Conservation (phyloP, 176 grass and related monocot species). For the Calamus simplicifolius region DNA sequence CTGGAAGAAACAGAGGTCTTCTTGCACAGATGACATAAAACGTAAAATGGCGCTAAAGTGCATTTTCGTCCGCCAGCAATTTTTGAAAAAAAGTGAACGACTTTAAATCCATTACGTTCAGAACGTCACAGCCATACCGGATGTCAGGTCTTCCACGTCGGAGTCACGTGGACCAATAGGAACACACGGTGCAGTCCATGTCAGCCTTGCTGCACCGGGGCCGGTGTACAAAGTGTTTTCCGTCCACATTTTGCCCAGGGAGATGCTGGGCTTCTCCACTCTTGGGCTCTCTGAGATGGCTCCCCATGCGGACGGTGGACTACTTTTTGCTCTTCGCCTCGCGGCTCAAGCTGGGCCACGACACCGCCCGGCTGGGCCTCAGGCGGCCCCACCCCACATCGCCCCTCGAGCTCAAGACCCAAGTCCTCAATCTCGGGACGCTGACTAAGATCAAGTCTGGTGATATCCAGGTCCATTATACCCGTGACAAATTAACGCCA, state of each 20-base stretch:
- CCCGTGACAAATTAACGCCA: conserved; percentile 5
- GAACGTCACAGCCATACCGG: no score
- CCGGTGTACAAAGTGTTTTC: no score
- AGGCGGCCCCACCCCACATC: conserved; percentile 60
- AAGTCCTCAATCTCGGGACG: conserved; percentile 85
- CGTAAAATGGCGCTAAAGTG: no score
- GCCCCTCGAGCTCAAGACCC: conserved; percentile 88
- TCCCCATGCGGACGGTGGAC: conserved; percentile 69
- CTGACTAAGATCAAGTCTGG: conserved; percentile 81
- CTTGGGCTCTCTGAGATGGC: conserved; percentile 90
- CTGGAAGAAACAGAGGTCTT: no score
- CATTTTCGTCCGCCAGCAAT: no score
- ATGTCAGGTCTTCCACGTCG: no score
- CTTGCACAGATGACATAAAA: no score
- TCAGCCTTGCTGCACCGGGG: no score
- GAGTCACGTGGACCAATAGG: no score
- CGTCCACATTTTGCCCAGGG: conserved; percentile 94
- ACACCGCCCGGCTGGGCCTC: conserved; percentile 65
- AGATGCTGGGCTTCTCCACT: conserved; percentile 81
- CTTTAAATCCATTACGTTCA: no score
- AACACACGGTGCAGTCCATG: no score
- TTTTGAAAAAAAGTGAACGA: no score
- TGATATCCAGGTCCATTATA: conserved; percentile 60
- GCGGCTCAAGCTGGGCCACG: conserved; percentile 53
- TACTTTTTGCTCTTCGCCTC: conserved; percentile 52